Percentiles rank a stretch among this genome's conserved stretches.
These are phyloP conservation scores for Pluteus cervinus DNA, from an alignment of 768 basidiomycete species.

Conservation along the genomic window DNA sequence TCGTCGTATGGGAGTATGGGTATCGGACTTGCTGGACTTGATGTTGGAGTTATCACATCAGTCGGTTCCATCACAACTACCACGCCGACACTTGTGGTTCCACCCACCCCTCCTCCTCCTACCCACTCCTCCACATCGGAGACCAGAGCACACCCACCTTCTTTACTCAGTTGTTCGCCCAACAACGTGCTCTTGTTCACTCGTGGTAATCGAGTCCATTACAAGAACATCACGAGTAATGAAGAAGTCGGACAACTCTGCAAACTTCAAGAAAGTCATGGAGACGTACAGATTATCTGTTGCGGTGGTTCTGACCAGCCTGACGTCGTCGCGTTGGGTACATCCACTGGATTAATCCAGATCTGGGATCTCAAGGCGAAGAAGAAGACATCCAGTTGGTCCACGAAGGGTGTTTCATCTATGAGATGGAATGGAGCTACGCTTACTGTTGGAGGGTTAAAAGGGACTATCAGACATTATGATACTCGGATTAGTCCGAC, in stretches of 20 bases:
- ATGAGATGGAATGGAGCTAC: slow-evolving; percentile 63
- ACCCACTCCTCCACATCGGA: slow-evolving; percentile 19
- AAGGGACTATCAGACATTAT: slow-evolving; percentile 70
- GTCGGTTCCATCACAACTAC: slow-evolving; percentile 4
- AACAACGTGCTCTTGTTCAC: slow-evolving; percentile 42
- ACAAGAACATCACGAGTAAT: slow-evolving; percentile 35
- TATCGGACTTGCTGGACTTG: too few species aligned
- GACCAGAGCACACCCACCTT: slow-evolving; percentile 12
- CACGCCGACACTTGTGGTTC: slow-evolving; percentile 1
- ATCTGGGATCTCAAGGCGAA: slow-evolving; percentile 65
- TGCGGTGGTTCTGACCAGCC: slow-evolving; percentile 28
- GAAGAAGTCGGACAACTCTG: slow-evolving; percentile 46
- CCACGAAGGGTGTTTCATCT: slow-evolving; percentile 54
- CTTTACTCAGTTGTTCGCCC: slow-evolving; percentile 36
- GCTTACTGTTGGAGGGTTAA: slow-evolving; percentile 58
- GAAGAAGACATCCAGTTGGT: slow-evolving; percentile 46
- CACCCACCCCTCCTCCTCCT: slow-evolving; percentile 4
- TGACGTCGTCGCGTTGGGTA: slow-evolving; percentile 53
- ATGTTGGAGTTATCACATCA: too few species aligned
- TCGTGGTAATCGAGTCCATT: slow-evolving; percentile 49
- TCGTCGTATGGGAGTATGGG: too few species aligned
- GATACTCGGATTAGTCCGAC: slow-evolving; percentile 53
- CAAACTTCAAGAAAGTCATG: slow-evolving; percentile 40
- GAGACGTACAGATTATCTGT: slow-evolving; percentile 36
- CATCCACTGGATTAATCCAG: slow-evolving; percentile 58